These are phyloP conservation scores for Entelexis sorbosivorans DNA, from an alignment of 1,139 yeast species.

Conservation along the genomic window DNA sequence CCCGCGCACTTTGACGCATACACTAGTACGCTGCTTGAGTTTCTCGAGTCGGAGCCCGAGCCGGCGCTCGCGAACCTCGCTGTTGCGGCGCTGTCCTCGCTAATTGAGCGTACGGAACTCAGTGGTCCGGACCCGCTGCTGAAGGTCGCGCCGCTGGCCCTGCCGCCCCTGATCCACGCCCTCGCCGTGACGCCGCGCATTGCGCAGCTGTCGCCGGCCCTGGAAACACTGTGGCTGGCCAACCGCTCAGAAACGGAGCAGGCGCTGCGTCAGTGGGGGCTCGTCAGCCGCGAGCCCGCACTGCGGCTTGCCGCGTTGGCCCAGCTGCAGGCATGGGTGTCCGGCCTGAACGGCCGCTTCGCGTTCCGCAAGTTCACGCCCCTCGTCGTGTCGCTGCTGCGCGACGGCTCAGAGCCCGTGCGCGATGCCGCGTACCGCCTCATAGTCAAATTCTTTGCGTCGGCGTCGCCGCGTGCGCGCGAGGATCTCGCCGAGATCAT, in stretches of 20 bases:
- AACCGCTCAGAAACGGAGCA: constrained; percentile 47
- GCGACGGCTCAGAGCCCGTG: constrained; percentile 32
- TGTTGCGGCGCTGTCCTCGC: not conserved
- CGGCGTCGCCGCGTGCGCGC: constrained; percentile 36
- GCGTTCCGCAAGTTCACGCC: constrained; percentile 38
- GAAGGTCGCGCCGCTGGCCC: constrained; percentile 28
- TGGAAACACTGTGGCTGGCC: constrained; percentile 60
- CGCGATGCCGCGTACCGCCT: constrained; percentile 32
- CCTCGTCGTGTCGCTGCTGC: constrained; percentile 33
- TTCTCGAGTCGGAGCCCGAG: not conserved
- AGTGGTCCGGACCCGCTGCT: constrained; percentile 2
- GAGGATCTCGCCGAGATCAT: constrained; percentile 44
- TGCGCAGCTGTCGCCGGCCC: constrained; percentile 41
- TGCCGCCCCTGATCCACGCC: constrained; percentile 48
- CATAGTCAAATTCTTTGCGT: constrained; percentile 36
- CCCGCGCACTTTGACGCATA: not conserved
- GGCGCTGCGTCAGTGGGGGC: constrained; percentile 41
- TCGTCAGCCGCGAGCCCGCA: constrained; percentile 35
- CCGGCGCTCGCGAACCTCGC: not conserved
- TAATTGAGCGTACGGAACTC: not conserved
- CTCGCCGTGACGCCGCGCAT: constrained; percentile 37
- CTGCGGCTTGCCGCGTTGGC: constrained; percentile 39
- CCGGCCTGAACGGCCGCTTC: constrained; percentile 33
- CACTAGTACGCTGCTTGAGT: not conserved
- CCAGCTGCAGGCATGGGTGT: constrained; percentile 32